Evolutionary conservation across 2,329 filamentous ascomycete genomes (phyloP), one percentile per base, ranked within the genome.

Genomic region (Fusarium subtropicale): DNA sequence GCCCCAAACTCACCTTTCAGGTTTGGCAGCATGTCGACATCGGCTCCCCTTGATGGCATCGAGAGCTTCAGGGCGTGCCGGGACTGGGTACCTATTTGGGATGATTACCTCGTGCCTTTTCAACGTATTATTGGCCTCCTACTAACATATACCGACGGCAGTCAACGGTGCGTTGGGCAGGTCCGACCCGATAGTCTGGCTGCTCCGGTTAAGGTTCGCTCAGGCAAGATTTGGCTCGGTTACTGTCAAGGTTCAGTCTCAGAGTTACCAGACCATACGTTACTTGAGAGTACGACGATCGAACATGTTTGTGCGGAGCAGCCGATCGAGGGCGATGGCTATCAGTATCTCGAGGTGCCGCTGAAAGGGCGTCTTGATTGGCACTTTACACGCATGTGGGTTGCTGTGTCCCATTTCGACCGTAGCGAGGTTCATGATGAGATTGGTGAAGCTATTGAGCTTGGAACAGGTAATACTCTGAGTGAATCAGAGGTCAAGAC

Each of bases 281-380:
- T 22, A 22, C 20, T 22, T 22, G 20, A 22, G 20, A 22, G 20
- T 22, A 22, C 20, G 20, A 6, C 1, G 0, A n/a, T 11, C 7
- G 2, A 6, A 6, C 2, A 0, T 2, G 11, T 58, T 7, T 2
- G 2, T 3, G 2, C 55, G 9, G 50, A n/a, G 1, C 16, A 55
- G 4, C 55, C 55, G 1, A 1, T 2, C 0, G 2, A 12, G 1
- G 1, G 4, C 0, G 1, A 5, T 1, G 2, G 1, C 4, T 18
- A 4, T 0, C 3, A 2, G 1, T 58, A 36, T 13, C 16, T 50
- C 15, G 24, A 39, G 6, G 0, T 61, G 3, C 45, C 38, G 0
- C 6, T 60, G 2, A 11, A 5, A 1, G 45, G 58, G 7, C 24
- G 38, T 6, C 38, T 60, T 2, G 26, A 34, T 0, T 61, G 45